Base-by-base conservation (phyloP, 2,329 filamentous ascomycete genomes). In the Fusarium sp. region DNA sequence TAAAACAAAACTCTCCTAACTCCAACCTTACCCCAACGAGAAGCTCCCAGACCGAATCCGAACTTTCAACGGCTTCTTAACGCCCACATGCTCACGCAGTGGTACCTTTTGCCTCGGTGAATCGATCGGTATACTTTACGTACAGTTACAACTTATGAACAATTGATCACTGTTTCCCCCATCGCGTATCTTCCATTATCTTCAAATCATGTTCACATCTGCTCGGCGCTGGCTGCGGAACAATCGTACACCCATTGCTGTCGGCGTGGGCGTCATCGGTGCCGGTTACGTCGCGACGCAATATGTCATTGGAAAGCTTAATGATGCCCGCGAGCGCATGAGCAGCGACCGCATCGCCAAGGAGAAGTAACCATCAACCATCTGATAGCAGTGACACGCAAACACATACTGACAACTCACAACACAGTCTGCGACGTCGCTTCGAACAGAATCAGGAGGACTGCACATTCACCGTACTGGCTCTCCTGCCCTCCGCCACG, bases 391-490 rank as follows among this genome's bases (percentile, higher is more conserved):
- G 22, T 45, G 28, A 39, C 41, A 31, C 6, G 11, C 41, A 48
- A 38, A 48, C 26, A 35, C 48, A n/a, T 44, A 47, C 66, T 75
- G 11, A 74, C 24, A 49, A 33, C 7, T 15, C 17, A 18, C 52
- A 59, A 42, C 47, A 35, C 78, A 98, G 96, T 83, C 90, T 99
- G 70, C 95, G 95, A 58, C 93, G 96, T 67, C 93, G 96, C 80
- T 99, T 99, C 84, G 94, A 98, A 83, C 96, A 99, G 84, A 99
- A 99, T 83, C 96, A 99, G 82, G 96, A 98, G 81, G 96, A 99
- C 84, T 99, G 96, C 84, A 98, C 96, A 54, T 98, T 97, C 82
- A 99, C 96, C 42, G 95, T 98, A 49, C 91, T 98, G n/a, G 96
- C 96, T 36, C 90, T 99, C 63, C 89, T 99, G 15, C 96, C 96